Evolutionary conservation across 768 basidiomycete species (phyloP).

Genomic region (Polyporus arcularius): DNA sequence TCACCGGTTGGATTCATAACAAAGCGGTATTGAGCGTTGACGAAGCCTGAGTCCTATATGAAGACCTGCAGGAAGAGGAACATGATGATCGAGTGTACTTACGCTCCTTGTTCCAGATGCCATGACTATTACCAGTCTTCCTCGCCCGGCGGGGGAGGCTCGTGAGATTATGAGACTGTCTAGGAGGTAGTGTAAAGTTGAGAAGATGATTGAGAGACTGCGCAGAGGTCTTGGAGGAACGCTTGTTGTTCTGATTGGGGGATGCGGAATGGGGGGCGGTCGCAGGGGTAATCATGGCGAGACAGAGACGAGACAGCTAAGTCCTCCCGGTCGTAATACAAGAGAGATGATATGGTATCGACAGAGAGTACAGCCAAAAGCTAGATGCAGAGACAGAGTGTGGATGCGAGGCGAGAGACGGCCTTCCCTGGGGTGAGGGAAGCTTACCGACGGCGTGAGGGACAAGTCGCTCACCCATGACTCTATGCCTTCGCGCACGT

Average conservation of each 20-base stretch:
- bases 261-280: constrained; percentile 34
- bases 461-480: constrained; percentile 24
- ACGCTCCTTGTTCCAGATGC: constrained; percentile 92
- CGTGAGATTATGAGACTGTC: constrained; percentile 61
- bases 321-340: constrained; percentile 25
- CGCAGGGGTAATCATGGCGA: constrained; percentile 21
- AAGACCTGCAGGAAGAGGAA: background rate
- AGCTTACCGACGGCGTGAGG: constrained; percentile 29
- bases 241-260: constrained; percentile 65
- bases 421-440: constrained; percentile 52
- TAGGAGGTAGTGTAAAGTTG: constrained; percentile 90
- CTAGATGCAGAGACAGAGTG: background rate
- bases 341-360: background rate
- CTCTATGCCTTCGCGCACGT: constrained; percentile 31
- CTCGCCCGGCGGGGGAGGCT: constrained; percentile 75
- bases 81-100: constrained; percentile 39
- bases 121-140: constrained; percentile 60
- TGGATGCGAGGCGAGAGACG: constrained; percentile 25
- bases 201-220: constrained; percentile 84
- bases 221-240: constrained; percentile 61
- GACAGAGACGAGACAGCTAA: constrained; percentile 27
- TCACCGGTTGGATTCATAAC: constrained; percentile 91
- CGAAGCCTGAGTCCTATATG: constrained; percentile 63
- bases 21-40: constrained; percentile 96
- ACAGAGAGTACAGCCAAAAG: background rate